phyloP scores from a whole-genome alignment of 2,329 filamentous ascomycete species.

The Daldinia sp. region DNA sequence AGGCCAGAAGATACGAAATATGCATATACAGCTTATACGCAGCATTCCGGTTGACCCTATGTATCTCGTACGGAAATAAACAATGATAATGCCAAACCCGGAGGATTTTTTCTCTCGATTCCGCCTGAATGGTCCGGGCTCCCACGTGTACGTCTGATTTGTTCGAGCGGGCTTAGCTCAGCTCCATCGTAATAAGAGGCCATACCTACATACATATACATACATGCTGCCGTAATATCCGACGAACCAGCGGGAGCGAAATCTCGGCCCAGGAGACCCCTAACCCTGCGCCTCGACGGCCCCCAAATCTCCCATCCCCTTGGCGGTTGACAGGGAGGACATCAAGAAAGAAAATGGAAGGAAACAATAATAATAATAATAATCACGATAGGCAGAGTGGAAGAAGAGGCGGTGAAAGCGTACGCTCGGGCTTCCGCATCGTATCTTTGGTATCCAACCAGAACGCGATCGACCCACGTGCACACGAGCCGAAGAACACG shows the following conservation, averaged over 20 bases:
- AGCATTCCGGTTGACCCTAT: not conserved
- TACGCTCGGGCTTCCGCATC: conserved; percentile 24
- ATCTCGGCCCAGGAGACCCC: not conserved
- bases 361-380: not conserved
- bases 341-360: not conserved
- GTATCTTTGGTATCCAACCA: conserved; percentile 32
- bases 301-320: conserved; percentile 7
- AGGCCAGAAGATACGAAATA: not conserved
- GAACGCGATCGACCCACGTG: conserved; percentile 32
- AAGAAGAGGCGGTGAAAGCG: conserved; percentile 31
- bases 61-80: conserved; percentile 6
- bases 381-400: not conserved
- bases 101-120: conserved; percentile 8
- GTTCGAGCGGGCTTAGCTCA: conserved; percentile 3
- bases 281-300: conserved; percentile 6
- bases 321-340: not conserved
- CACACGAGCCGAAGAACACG: conserved; percentile 9
- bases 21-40: not conserved
- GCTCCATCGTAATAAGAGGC: conserved; percentile 15
- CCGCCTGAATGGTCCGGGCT: conserved; percentile 30
- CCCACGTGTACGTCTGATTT: conserved; percentile 22
- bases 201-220: conserved; percentile 1
- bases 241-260: conserved; percentile 1
- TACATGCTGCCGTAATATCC: not conserved
- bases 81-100: conserved; percentile 1